Evolutionary conservation across 148 eudicot species (phyloP), one percentile per base, ranked within the genome.

Genomic region (Silene conica): DNA sequence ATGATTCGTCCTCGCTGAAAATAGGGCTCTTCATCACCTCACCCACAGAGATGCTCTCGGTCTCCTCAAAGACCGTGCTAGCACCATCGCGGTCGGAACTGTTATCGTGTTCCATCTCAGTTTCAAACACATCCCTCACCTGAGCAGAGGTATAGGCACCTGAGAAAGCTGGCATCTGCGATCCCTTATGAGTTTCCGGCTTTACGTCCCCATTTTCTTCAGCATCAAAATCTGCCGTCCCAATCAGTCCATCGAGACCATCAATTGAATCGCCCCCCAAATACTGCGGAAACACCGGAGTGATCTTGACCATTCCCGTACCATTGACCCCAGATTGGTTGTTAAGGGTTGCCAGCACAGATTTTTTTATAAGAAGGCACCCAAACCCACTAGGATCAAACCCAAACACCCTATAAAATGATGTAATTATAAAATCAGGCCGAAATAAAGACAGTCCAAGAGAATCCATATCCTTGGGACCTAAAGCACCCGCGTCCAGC

Each of bases 401-500:
- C 19, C 97, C 97, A 71, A 89, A 95, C 6, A 95, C 99, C 79
- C 89, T 82, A 81, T 90, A 92, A 78, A 95, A 95, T 1, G 99
- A 95, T 0, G 97, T 95, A 75, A 95, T 87, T 65, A 95, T 95
- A 68, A 95, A 95, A 81, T 95, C 97, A 6, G 99, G 99, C 45
- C 97, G 83, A 64, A 95, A 95, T 0, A 92, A 78, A 23, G 99
- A 92, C 74, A 94, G 73, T 14, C 98, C 98, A 23, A 94, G 98
- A 23, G 98, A 94, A 73, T 91, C 98, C 98, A 94, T 94, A 80
- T 91, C 98, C 72, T 91, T 91, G 0, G 98, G 98, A 69, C 98
- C 97, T 82, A 94, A 78, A 7, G 98, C 85, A 46, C 98, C 98
- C 20, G 97, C 98, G 81, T 94, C 98, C 43, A 94, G 87, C 80